A percentile compares a stretch with the other conserved stretches of the same genome.
These are phyloP conservation scores for Pseudotulostoma volvatum DNA, from an alignment of 495 filamentous ascomycete species.

Conservation along the genomic window DNA sequence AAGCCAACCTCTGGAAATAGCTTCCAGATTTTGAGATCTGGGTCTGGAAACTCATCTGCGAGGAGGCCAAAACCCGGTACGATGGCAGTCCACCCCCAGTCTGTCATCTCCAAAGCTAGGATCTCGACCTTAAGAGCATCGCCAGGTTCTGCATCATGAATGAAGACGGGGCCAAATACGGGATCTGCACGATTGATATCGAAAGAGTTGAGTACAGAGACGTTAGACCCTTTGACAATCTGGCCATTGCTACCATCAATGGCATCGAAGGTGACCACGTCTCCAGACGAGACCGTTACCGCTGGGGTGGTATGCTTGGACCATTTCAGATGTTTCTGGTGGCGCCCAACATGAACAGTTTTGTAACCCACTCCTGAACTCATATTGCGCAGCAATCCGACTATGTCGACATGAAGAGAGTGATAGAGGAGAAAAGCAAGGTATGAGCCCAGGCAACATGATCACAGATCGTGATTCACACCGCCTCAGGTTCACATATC, in stretches of 20 bases:
- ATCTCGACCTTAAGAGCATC: constrained; percentile 34
- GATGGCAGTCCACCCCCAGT: constrained; percentile 36
- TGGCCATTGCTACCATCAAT: constrained; percentile 37
- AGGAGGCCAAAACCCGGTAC: constrained; percentile 34
- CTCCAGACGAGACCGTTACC: constrained; percentile 28
- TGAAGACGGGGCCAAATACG: constrained; percentile 30
- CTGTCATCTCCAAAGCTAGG: constrained; percentile 23
- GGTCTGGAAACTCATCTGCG: constrained; percentile 27
- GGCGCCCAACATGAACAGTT: constrained; percentile 16
- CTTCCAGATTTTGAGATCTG: constrained; percentile 32
- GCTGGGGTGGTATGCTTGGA: constrained; percentile 28
- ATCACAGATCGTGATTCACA: neutral
- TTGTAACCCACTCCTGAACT: neutral
- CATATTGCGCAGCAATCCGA: neutral
- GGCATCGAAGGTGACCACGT: constrained; percentile 30
- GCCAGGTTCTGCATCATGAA: constrained; percentile 30
- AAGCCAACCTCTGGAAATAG: constrained; percentile 22
- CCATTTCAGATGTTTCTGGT: constrained; percentile 32
- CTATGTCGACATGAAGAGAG: neutral
- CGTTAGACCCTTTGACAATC: constrained; percentile 21
- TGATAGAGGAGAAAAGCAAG: neutral
- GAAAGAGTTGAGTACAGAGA: constrained; percentile 24
- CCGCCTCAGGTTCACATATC: neutral
- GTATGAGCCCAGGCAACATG: neutral
- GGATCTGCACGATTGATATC: constrained; percentile 30